These are phyloP conservation scores for Tetrapisispora iriomotensis DNA, from an alignment of 805 yeast genomes.

Conservation along the genomic window DNA sequence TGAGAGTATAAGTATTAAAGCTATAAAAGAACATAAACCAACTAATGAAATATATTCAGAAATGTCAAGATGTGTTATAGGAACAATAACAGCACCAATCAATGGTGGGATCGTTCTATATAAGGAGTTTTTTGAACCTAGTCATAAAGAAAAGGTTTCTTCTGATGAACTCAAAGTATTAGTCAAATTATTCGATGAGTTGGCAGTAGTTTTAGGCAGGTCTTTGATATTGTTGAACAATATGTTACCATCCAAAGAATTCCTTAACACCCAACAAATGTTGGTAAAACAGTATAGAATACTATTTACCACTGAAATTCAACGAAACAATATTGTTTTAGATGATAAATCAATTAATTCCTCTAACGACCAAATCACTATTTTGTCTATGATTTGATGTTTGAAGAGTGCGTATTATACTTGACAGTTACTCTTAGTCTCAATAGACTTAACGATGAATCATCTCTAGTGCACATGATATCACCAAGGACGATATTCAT, in stretches of 20 bases:
- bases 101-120: conserved; percentile 88
- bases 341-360: neutral
- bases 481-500: too few species aligned
- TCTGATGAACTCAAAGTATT: conserved; percentile 25
- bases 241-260: conserved; percentile 40
- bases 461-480: too few species aligned
- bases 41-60: conserved; percentile 45
- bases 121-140: conserved; percentile 39
- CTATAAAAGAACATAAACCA: conserved; percentile 42
- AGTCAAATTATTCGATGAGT: conserved; percentile 45
- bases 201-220: conserved; percentile 53
- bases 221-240: conserved; percentile 63
- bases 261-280: conserved; percentile 58
- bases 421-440: too few species aligned
- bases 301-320: conserved; percentile 61
- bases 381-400: too few species aligned
- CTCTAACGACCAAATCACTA: too few species aligned
- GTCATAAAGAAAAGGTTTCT: conserved; percentile 24
- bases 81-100: conserved; percentile 86
- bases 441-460: too few species aligned
- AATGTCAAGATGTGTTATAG: conserved; percentile 61
- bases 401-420: too few species aligned
- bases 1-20: conserved; percentile 49
- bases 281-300: conserved; percentile 52
- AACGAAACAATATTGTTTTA: conserved; percentile 24